Percentiles rank a stretch among this genome's conserved stretches.
These are phyloP conservation scores for Mycosarcoma maydis DNA, from an alignment of 1,284 basidiomycete species.

Conservation along the genomic window DNA sequence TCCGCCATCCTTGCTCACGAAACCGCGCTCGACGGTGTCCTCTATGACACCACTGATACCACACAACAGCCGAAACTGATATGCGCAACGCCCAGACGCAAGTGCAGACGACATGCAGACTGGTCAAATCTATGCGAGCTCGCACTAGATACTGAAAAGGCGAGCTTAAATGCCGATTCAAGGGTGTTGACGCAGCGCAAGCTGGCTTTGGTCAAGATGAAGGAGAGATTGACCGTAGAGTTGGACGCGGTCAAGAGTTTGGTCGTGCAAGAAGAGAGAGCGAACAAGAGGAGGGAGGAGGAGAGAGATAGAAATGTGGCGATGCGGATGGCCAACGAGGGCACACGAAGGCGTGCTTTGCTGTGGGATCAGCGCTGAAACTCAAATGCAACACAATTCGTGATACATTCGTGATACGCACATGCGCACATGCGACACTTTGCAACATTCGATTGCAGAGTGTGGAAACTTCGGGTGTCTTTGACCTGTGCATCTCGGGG, in stretches of 20 bases:
- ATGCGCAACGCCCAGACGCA: constrained; percentile 36
- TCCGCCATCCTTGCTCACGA: constrained; percentile 22
- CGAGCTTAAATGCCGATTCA: constrained; percentile 30
- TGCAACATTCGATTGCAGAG: too few relatives aligned
- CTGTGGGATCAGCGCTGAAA: too few relatives aligned
- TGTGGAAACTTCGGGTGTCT: too few relatives aligned
- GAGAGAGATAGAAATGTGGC: constrained; percentile 27
- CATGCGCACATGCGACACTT: too few relatives aligned
- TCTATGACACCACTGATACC: constrained; percentile 10
- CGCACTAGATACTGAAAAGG: constrained; percentile 34
- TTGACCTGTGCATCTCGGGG: too few relatives aligned
- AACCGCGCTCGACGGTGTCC: constrained; percentile 16
- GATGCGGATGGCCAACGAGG: constrained; percentile 14
- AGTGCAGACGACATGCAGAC: constrained; percentile 41
- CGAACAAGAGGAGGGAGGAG: constrained; percentile 16
- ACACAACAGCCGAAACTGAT: constrained; percentile 1
- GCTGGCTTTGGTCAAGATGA: constrained; percentile 10
- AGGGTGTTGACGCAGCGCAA: constrained; percentile 19
- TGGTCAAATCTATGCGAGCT: constrained; percentile 45
- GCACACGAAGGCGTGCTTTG: constrained; percentile 10
- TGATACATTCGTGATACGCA: too few relatives aligned
- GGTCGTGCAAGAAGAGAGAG: background rate
- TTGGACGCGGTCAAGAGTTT: constrained; percentile 1
- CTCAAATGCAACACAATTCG: too few relatives aligned
- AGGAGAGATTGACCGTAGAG: constrained; percentile 8